Base-by-base conservation (phyloP, 805 yeast species). In the Lipomyces orientalis region DNA sequence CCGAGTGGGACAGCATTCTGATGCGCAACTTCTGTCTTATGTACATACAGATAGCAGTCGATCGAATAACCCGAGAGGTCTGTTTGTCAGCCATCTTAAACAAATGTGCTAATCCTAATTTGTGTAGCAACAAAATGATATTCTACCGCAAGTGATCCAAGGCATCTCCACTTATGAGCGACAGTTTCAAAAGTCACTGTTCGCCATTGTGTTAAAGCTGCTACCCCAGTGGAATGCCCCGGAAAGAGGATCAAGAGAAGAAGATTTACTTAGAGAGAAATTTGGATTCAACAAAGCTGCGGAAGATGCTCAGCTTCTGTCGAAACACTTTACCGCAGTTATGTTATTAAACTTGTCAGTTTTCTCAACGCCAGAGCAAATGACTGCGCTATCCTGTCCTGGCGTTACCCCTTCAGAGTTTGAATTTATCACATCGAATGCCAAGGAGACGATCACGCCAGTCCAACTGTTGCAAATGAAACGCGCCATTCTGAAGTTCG, bases 31-130 rank as follows among this genome's bases (percentile, higher is more conserved):
- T 67, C 49, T 64, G 67, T 25, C 79, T 91, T 64, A 74, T 90
- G 54, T 88, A 91, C 69, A 81, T 89, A 0, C 85, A 93, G 1
- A 87, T 85, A 76, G 94, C 91, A 8, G 75, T 91, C 16, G 88
- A 87, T 52, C 79, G 94, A 62, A 71, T 89, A 61, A 54, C 76
- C 1, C 65, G 68, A 0, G 76, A 75, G 3, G 85, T 64, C 33
- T 1, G 62, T 14, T 51, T 14, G 14, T 58, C 33, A 31, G 19
- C 16, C 39, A 9, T 4, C 10, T 57, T 57, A 43, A 16, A 7
- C n/a, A 19, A 43, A n/a, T 43, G 19, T 10, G 19, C 49, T 43
- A n/a, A 43, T 19, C 2, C 49, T 43, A n/a, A 25, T 9, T 35
- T 33, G 4, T 8, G 8, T 46, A 68, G 67, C 61, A 82, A 63